Evolutionary conservation across 495 filamentous ascomycete genomes (phyloP), one percentile per base, ranked within the genome.

Genomic region (Penicillium roqueforti): DNA sequence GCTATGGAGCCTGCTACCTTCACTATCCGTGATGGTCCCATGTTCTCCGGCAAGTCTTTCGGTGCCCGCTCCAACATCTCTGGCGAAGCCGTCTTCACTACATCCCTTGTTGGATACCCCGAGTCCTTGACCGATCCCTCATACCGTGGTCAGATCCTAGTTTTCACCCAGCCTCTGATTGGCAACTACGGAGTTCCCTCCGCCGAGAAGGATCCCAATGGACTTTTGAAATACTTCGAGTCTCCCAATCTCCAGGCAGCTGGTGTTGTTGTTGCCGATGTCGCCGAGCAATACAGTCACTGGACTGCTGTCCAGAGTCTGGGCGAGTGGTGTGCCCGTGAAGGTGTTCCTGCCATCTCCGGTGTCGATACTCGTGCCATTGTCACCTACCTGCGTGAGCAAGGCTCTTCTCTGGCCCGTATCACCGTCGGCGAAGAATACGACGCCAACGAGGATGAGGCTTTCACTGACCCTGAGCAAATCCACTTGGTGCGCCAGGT

Each of bases 91-190:
- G 91, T 95, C 62, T 96, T 96, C 82, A 96, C 90, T 56, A 95
- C 90, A 49, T 92, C 88, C 25, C 79, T 92, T 53, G 92, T 96
- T 54, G 91, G 90, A 55, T 98, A 98, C 68, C 93, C 93, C 56
- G 95, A 98, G 76, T 96, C 92, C 40, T 84, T 99, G 83, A 97
- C 93, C 66, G 95, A 97, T 64, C 95, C 93, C 36, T 97, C 93
- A 28, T 99, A 99, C 80, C 91, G 95, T 60, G 95, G 95, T 40
- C 95, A 99, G 76, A 97, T 97, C 53, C 77, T 96, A 62, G 92
- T 97, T 64, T 96, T 99, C 80, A 99, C 93, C 50, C 90, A 95
- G 68, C 93, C 93, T n/a, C 76, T 99, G 57, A 96, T 99, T 70
- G 93, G 93, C 59, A 99, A 99, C 78, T 99, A 99, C 66, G 93